Base-by-base conservation (phyloP, 2,329 filamentous ascomycete species). In the Dothideomycetes sp. region DNA sequence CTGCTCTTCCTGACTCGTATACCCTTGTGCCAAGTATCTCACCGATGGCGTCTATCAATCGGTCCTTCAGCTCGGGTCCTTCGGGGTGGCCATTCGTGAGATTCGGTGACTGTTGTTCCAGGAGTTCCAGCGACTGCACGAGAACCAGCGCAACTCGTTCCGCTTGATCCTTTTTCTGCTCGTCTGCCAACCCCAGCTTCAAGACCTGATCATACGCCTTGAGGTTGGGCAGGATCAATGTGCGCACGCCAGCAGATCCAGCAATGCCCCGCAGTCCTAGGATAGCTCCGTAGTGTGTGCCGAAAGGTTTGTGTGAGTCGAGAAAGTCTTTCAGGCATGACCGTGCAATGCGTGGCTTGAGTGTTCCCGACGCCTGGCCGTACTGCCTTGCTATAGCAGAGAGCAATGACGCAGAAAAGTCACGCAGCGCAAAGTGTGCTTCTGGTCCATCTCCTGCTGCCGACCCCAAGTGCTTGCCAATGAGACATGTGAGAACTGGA, bases 311-410 rank as follows among this genome's bases (percentile, higher is more conserved):
- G 30, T 80, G 78, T 0, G 86, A 84, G 54, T 95, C 88, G 20
- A 98, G 74, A 61, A 95, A 89, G 53, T 83, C 80, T 64, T 94
- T 94, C 23, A 96, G 74, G 55, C 87, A 95, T 0, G 88, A 91
- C n/a, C 91, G 76, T 4, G 87, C 88, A 20, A 98, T 80, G 48
- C 93, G 84, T 2, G 88, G 81, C 43, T 87, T 85, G 18, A 96
- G 75, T 11, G 86, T 81, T 30, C 83, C 79, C 44, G 88, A 94
- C 4, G 80, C 82, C 18, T 79, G 73, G 5, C 82, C 79, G 64
- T 93, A 95, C 54, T 88, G 89, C 47, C 73, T 74, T 4, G 84
- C 80, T 27, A 98, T 84, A 24, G 78, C 75, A 22, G 79, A 81
- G 12, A 96, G 74, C 4, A 98, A 71, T 1, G 83, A 84, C 1